Base-by-base conservation (phyloP, 139 green algal species). In the Chlorella sp. region DNA sequence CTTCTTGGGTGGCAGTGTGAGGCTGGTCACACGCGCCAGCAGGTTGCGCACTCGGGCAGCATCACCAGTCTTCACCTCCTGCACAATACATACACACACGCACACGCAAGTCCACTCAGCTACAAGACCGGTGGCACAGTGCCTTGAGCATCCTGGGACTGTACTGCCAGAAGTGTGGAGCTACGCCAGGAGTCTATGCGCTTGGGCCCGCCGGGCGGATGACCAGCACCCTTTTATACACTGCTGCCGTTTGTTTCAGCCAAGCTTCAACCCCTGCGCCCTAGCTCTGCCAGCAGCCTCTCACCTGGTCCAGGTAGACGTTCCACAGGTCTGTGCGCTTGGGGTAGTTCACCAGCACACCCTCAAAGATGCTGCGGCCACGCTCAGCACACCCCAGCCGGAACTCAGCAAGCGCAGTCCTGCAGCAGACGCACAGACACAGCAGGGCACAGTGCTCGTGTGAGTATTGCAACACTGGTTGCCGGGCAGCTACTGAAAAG, bases 251-350 rank as follows among this genome's bases (percentile, higher is more conserved):
- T n/a, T 14, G 17, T 20, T 60, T 14, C 49, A 60, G 17, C 14
- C 49, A 60, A 60, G 49, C 17, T 60, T 20, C 14, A 20, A 60
- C 49, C 49, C 17, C 17, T 60, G 49, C 20, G 20, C 49, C 14
- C 14, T 60, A 60, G n/a, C n/a, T n/a, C n/a, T n/a, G n/a, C n/a
- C n/a, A n/a, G n/a, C n/a, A n/a, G n/a, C 17, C 10, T 55, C 69
- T 26, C 68, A 82, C 91, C 86, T 98, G 94, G 75, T 99, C 95
- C 1, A 98, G 74, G 83, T 98, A 99, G 1, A 97, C 78, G 75
- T 82, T 93, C 95, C 95, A 98, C 29, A 98, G 75, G 80, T 98
- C 95, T n/a, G 92, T 77, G 24, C 95, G 87, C 75, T 92, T 92
- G 36, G 95, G 95, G 85, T 97, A 94, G 82, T 93, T 95, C 14